These are phyloP conservation scores for Panus rudis DNA, from an alignment of 768 basidiomycete species.

Conservation along the genomic window DNA sequence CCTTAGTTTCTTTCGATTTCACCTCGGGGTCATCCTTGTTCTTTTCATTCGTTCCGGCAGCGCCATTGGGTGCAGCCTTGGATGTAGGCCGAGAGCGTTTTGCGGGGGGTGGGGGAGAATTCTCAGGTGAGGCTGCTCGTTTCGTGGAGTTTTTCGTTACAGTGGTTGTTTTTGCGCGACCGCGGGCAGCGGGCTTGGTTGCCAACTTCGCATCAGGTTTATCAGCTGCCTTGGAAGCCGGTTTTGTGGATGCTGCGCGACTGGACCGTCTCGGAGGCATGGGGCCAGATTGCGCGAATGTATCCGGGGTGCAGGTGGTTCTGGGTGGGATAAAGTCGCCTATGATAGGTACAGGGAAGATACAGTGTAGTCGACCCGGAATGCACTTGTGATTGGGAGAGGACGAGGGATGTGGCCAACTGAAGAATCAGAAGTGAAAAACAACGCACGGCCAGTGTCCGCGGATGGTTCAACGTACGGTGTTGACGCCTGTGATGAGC, in stretches of 20 bases:
- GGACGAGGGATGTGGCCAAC: too few species aligned
- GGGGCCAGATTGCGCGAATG: too few species aligned
- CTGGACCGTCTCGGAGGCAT: constrained; percentile 20
- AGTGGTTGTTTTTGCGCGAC: constrained; percentile 2
- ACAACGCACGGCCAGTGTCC: too few species aligned
- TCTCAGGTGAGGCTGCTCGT: constrained; percentile 11
- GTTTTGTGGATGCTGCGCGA: constrained; percentile 10
- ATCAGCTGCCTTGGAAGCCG: constrained; percentile 1
- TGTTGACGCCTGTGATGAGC: too few species aligned
- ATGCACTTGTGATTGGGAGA: too few species aligned
- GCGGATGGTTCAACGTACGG: too few species aligned
- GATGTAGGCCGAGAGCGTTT: constrained; percentile 13
- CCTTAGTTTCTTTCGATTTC: too few species aligned
- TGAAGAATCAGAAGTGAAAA: too few species aligned
- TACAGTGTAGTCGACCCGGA: too few species aligned
- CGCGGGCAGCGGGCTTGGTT: constrained; percentile 7
- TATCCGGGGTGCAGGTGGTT: too few species aligned
- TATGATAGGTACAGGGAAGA: too few species aligned
- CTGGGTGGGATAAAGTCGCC: too few species aligned
- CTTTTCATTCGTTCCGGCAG: constrained; percentile 3
- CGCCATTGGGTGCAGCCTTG: constrained; percentile 6
- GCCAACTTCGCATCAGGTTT: constrained; percentile 11
- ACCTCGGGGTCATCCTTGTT: constrained; percentile 5
- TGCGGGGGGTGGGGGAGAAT: constrained; percentile 11
- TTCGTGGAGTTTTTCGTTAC: constrained; percentile 7